Evolutionary conservation across 1,284 basidiomycete genomes (phyloP), one percentile per base, ranked within the genome.

Genomic region (Termitomyces sp.): DNA sequence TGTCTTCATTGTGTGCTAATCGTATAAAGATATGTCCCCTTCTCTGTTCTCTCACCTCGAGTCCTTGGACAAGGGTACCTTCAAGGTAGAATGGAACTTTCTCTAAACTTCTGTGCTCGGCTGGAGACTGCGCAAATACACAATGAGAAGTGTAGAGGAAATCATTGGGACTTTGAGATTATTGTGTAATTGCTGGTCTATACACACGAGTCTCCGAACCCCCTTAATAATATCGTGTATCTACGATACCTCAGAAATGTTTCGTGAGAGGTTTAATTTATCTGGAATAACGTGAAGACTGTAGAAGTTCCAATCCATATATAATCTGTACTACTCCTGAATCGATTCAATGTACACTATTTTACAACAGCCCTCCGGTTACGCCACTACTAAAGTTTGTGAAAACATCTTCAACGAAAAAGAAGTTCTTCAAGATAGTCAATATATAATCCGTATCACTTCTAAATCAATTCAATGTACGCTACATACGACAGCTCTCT

Each of bases 1-100:
- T 34, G n/a, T 13, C 43, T 47, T 24, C 4, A 40, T 47, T 9
- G 12, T 45, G 21, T 34, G 33, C 38, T 59, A 26, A 62, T 10
- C 13, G 15, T 24, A 9, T 33, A 5, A 52, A 64, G 63, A 64
- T 49, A 61, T 64, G 60, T 64, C 63, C n/a, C 62, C 62, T 34
- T 58, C 62, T 0, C 52, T 64, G 15, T 64, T 64, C 53, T 12
- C 36, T 15, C 56, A 61, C 42, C 63, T 64, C 26, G 56, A 49
- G 26, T 42, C 54, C n/a, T 51, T 63, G 44, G 49, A 52, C 34
- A 58, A 59, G 36, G 63, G 63, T 15, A 50, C 48, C 41, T 60
- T 64, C 54, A 47, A 60, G 39, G 43, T 64, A 10, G 40, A 57
- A 15, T 64, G 63, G 63, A n/a, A 43, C 17, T 63, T 64, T 46